Conservation (phyloP, 2,329 filamentous ascomycete genomes). For the Fusarium haematococcum region DNA sequence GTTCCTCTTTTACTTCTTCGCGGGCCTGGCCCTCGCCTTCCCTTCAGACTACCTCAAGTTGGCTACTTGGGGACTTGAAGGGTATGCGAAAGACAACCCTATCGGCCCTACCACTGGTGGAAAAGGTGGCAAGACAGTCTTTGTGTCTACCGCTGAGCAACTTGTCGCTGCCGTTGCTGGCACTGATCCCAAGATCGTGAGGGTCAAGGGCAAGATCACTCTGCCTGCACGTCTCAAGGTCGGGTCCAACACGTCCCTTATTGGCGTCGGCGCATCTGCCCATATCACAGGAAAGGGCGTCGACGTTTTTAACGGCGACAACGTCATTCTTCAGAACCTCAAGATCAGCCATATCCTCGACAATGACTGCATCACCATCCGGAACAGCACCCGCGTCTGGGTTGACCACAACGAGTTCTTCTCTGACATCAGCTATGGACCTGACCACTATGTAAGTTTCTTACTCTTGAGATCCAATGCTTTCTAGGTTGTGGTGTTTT, state of each 20-base stretch:
- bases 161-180: constrained; percentile 58
- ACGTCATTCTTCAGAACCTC: constrained; percentile 56
- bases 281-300: constrained; percentile 53
- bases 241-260: constrained; percentile 59
- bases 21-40: constrained; percentile 23
- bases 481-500: too few species aligned
- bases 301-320: constrained; percentile 50
- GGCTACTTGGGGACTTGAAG: constrained; percentile 41
- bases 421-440: constrained; percentile 54
- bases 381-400: constrained; percentile 60
- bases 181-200: constrained; percentile 56
- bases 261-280: constrained; percentile 51
- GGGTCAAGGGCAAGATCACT: constrained; percentile 49
- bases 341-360: constrained; percentile 52
- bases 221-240: constrained; percentile 56
- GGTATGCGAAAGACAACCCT: constrained; percentile 51
- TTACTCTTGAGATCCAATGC: fast-evolving
- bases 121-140: constrained; percentile 60
- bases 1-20: constrained; percentile 24
- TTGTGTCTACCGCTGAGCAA: constrained; percentile 55
- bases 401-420: constrained; percentile 61
- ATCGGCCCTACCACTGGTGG: constrained; percentile 55
- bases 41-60: constrained; percentile 33
- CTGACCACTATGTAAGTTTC: constrained; percentile 50
- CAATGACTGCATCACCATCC: constrained; percentile 57